Base-by-base conservation (phyloP, 2,329 filamentous ascomycete genomes). In the Thermothelomyces thermophilus region DNA sequence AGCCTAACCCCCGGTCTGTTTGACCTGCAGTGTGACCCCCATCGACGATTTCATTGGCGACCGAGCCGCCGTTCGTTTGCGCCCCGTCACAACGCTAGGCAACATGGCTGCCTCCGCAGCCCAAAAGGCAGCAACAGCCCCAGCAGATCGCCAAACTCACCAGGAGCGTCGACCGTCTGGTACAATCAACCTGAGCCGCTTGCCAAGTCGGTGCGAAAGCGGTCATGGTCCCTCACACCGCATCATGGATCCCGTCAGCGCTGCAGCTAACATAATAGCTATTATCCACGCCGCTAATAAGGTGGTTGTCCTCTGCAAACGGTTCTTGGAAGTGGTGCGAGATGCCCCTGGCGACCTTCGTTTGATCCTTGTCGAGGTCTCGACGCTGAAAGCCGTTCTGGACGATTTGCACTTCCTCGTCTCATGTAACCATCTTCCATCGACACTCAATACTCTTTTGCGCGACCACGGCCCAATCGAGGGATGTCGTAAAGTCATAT, bases 301-400 rank as follows among this genome's bases (percentile, higher is more conserved):
- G 9, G 35, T 58, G 14, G 45, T 48, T 33, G 28, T 9, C n/a
- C 14, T 48, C 3, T 59, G 55, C 50, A 52, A 52, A 26, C n/a
- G n/a, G n/a, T 55, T 46, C 13, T 45, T 59, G 11, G 50, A 53
- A 20, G 37, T 41, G 2, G 45, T 51, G 5, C 30, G 31, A 3
- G 36, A 52, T 17, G 43, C 46, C 14, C 57, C 56, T 1, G 40
- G 30, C 1, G 55, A 57, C 9, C 28, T 59, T 1, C 55, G 53
- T 7, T 30, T 53, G 1, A 57, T 59, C n/a, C 46, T 45, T 20
- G 26, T 59, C 31, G 53, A 59, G 24, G 35, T 48, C 0, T 48
- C 31, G 2, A 40, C 51, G 1, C 39, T 59, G 3, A 36, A 26
- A 3, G 16, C 43, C 2, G 19, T 57, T 1, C 22, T 56, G 5